These are phyloP conservation scores for Fusarium redolens DNA, from an alignment of 2,329 filamentous ascomycete species.

Conservation along the genomic window DNA sequence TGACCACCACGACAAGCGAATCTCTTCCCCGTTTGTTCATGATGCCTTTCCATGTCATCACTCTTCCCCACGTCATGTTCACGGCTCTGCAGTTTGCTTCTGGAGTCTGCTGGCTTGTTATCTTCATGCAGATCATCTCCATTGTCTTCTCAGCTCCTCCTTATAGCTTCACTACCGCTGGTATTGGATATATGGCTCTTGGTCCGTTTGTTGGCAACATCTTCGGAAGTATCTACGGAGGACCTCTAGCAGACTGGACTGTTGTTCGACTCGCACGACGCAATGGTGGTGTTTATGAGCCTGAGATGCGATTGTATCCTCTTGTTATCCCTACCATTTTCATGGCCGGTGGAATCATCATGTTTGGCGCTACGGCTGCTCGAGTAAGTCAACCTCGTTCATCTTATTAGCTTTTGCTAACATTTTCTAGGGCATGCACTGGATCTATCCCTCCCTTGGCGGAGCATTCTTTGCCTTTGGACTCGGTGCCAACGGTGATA, in stretches of 20 bases:
- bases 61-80: constrained; percentile 55
- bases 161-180: constrained; percentile 43
- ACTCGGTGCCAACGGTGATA: constrained; percentile 53
- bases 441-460: constrained; percentile 54
- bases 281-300: constrained; percentile 56
- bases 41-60: constrained; percentile 35
- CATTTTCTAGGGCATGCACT: constrained; percentile 53
- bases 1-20: constrained; percentile 36
- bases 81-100: constrained; percentile 54
- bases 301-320: constrained; percentile 56
- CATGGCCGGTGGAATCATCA: constrained; percentile 52
- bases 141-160: constrained; percentile 52
- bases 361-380: constrained; percentile 53
- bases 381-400: constrained; percentile 39
- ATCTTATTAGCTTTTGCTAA: not conserved
- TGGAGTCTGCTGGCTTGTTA: constrained; percentile 39
- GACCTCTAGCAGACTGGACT: constrained; percentile 52
- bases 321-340: constrained; percentile 46
- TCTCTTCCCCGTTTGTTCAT: constrained; percentile 28
- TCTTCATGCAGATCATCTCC: constrained; percentile 46
- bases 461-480: constrained; percentile 53
- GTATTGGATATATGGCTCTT: constrained; percentile 46
- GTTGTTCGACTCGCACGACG: constrained; percentile 52
- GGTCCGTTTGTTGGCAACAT: constrained; percentile 53
- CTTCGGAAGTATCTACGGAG: constrained; percentile 54